Base-by-base conservation (phyloP, 306 rosid species). In the Cyamopsis tetragonoloba region DNA sequence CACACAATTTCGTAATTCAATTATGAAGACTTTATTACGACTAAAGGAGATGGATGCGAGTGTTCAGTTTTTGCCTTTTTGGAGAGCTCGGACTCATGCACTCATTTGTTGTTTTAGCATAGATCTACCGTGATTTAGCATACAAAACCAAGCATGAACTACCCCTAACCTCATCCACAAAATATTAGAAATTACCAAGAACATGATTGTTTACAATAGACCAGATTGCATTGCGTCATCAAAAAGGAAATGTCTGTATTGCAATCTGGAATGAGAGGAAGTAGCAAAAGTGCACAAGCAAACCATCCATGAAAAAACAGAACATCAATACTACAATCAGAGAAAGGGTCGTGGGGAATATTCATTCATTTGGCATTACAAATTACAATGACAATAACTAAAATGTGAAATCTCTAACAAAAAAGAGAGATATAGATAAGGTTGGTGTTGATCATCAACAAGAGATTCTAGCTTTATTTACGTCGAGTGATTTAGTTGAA, bases 401-500 rank as follows among this genome's bases (percentile, higher is more conserved):
- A 74, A 8, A 37, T 23, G 49, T 14, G 38, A 55, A 32, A 38
- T 20, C 20, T 19, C 22, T 51, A 54, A 31, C 13, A 6, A 4
- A 4, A 12, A n/a, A 4, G 4, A 70, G 37, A 7, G 58, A 38
- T 32, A 41, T 41, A 55, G 50, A 63, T 54, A 71, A 68, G 4
- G 6, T 68, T 7, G 34, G 65, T 31, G 48, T 26, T 38, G 73
- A 76, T 76, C 50, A 47, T 70, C 63, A 13, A 23, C 28, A 81
- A 57, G 24, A 77, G 59, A 4, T 39, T 17, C 79, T 86, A 67
- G 58, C 77, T 73, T 61, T 78, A 46, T 62, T 80, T 72, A 74
- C 85, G 68, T 22, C 62, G 61, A 42, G 58, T 66, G 53, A 88
- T 18, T 54, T 60, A 86, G 55, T 80, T 80, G 46, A 85, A 73